These are phyloP conservation scores for Artomyces pyxidatus DNA, from an alignment of 768 basidiomycete species.

Conservation along the genomic window DNA sequence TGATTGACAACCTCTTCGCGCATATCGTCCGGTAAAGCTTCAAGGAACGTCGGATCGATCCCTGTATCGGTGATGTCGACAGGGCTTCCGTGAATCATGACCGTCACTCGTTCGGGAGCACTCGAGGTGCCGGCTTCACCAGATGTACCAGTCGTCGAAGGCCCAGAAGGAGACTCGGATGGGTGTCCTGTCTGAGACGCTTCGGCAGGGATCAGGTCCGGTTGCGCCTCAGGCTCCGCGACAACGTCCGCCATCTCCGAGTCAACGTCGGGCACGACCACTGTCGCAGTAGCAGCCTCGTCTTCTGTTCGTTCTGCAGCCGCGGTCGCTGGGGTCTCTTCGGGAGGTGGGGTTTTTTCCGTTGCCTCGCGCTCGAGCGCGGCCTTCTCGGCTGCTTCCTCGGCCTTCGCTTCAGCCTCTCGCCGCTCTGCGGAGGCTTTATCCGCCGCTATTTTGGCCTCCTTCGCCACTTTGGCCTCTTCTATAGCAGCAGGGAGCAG, in stretches of 20 bases:
- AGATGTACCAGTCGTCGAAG: slow-evolving; percentile 12
- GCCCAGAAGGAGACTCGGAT: background rate
- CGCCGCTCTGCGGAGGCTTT: slow-evolving; percentile 37
- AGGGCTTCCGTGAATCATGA: slow-evolving; percentile 84
- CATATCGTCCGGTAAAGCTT: slow-evolving; percentile 98
- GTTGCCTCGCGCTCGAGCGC: slow-evolving; percentile 24
- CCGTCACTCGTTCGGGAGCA: slow-evolving; percentile 62
- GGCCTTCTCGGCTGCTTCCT: slow-evolving; percentile 27
- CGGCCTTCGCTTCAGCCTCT: slow-evolving; percentile 28
- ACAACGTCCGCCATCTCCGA: slow-evolving; percentile 43
- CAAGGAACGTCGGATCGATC: slow-evolving; percentile 95
- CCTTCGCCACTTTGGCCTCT: slow-evolving; percentile 35
- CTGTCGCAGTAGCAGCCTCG: slow-evolving; percentile 28
- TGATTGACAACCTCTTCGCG: slow-evolving; percentile 97
- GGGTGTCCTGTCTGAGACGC: slow-evolving; percentile 5
- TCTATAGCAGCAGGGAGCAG: slow-evolving; percentile 77
- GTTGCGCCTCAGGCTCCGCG: background rate
- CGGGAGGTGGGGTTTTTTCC: slow-evolving; percentile 12
- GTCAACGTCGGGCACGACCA: slow-evolving; percentile 29
- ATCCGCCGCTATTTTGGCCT: slow-evolving; percentile 44
- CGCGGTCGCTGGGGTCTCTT: slow-evolving; percentile 5
- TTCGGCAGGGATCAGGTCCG: slow-evolving; percentile 3
- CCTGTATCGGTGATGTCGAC: slow-evolving; percentile 99
- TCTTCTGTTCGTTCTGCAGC: too few relatives aligned
- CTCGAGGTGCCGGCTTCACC: slow-evolving; percentile 26